phyloP scores from a whole-genome alignment of 306 rosid genomes.

The Prunus davidiana region DNA sequence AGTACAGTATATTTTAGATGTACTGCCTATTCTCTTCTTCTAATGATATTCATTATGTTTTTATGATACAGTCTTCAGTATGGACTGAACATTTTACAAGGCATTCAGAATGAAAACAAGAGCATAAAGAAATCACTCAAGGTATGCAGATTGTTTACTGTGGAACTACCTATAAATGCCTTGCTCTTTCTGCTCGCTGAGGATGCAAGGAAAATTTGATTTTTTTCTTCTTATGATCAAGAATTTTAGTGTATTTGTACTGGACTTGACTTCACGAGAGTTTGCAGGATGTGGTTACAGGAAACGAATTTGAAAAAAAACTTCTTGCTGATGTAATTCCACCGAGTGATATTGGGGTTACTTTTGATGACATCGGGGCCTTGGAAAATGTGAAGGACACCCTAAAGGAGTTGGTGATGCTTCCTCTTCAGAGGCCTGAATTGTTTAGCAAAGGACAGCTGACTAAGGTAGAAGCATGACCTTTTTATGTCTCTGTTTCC shows the following conservation, averaged over 20 bases:
- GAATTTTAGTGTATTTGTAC: neutral
- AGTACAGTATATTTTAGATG: neutral
- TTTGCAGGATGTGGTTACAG: conserved; percentile 87
- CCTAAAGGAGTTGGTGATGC: conserved; percentile 95
- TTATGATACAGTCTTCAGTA: conserved; percentile 61
- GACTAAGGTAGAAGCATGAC: conserved; percentile 53
- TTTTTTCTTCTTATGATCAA: neutral
- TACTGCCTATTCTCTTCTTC: neutral
- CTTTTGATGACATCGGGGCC: conserved; percentile 95
- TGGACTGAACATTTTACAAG: conserved; percentile 70
- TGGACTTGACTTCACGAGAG: neutral
- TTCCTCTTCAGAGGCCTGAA: conserved; percentile 95
- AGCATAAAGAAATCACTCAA: conserved; percentile 69
- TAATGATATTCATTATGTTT: conserved; percentile 22
- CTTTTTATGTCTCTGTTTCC: neutral
- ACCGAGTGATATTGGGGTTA: conserved; percentile 84
- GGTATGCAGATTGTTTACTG: conserved; percentile 38
- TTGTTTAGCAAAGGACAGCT: conserved; percentile 87
- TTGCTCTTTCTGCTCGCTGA: neutral
- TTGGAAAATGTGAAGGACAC: conserved; percentile 96
- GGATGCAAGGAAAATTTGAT: neutral
- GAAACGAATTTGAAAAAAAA: conserved; percentile 91
- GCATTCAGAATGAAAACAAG: conserved; percentile 74
- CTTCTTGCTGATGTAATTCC: conserved; percentile 92
- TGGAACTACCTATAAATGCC: neutral